Conservation (phyloP, 2,329 filamentous ascomycete genomes). For the Aspergillus thermomutatus region DNA sequence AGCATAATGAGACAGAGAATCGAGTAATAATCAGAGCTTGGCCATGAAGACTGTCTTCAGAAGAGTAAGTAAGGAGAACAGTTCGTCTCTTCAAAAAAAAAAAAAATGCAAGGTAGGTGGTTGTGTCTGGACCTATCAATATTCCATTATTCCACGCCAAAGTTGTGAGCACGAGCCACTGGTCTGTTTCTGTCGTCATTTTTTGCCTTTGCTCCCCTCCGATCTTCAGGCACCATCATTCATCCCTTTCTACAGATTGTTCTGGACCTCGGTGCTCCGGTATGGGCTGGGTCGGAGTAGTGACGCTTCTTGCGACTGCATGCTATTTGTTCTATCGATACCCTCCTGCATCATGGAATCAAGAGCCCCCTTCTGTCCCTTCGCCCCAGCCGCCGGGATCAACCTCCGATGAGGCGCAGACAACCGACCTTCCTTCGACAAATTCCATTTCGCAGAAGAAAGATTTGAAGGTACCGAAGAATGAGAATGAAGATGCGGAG, state of each 20-base stretch:
- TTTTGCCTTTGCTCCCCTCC: neutral
- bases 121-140: too few species aligned
- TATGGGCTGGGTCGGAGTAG: constrained; percentile 44
- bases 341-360: constrained; percentile 33
- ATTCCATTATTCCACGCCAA: neutral
- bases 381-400: constrained; percentile 14
- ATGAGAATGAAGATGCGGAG: constrained; percentile 14
- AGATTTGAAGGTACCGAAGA: constrained; percentile 3
- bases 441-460: constrained; percentile 7
- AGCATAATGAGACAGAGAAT: neutral
- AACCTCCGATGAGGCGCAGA: constrained; percentile 11
- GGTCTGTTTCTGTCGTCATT: neutral
- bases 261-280: neutral
- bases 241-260: neutral
- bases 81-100: too few species aligned
- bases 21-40: neutral
- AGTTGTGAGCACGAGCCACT: neutral
- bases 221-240: neutral
- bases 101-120: too few species aligned
- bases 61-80: neutral
- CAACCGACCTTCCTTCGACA: constrained; percentile 8
- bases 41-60: neutral
- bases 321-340: constrained; percentile 41
- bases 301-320: constrained; percentile 36
- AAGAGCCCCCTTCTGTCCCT: constrained; percentile 13